Evolutionary conservation across 73 alveolate species (phyloP).

Genomic region (Tetrahymena elliotti): DNA sequence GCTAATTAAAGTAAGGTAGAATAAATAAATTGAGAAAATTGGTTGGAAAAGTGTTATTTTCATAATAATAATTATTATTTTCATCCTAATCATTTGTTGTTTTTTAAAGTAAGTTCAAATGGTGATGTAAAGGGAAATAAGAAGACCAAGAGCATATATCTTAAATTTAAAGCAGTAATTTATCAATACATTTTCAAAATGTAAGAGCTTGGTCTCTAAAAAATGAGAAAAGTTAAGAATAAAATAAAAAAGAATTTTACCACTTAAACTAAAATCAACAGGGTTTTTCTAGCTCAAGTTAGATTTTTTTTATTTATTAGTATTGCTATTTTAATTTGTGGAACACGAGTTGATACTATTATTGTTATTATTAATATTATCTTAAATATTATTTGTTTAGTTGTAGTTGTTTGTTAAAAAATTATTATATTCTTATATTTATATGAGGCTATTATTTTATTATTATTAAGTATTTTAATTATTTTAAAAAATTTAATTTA

Average conservation of each 20-base stretch:
- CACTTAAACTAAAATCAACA: not conserved
- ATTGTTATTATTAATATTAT: not conserved
- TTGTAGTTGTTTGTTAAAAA: not conserved
- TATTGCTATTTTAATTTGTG: not conserved
- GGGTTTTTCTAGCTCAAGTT: not conserved
- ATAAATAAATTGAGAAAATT: too few relatives aligned
- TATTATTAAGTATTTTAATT: not conserved
- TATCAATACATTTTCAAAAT: not conserved
- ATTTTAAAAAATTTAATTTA: too few relatives aligned
- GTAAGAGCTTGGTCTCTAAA: not conserved
- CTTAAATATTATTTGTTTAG: not conserved
- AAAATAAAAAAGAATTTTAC: not conserved
- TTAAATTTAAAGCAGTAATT: not conserved
- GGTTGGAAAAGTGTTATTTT: not conserved
- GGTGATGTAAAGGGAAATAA: not conserved
- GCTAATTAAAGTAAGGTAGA: not conserved
- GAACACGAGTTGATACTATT: not conserved
- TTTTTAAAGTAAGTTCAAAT: not conserved
- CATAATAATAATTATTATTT: too few relatives aligned
- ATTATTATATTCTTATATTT: not conserved
- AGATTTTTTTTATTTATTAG: not conserved
- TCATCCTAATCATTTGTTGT: not conserved
- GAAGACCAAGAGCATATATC: not conserved
- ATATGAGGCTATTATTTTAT: not conserved
- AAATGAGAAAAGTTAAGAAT: too few relatives aligned